Evolutionary conservation across 768 basidiomycete genomes (phyloP).

Genomic region (Suillus weaverae): DNA sequence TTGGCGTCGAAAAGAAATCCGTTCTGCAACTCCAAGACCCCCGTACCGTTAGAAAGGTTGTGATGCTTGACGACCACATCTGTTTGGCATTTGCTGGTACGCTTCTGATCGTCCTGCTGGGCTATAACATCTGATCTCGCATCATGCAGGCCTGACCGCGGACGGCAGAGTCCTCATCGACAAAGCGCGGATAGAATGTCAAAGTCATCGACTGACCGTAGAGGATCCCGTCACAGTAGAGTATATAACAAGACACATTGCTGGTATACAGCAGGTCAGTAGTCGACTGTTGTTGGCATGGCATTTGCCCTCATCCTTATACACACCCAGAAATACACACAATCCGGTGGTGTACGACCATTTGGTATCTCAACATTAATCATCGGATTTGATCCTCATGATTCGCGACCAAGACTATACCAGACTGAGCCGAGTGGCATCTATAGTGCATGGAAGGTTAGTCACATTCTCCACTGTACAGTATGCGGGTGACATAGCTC

Average conservation of each 20-base stretch:
- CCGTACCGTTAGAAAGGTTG: constrained; percentile 95
- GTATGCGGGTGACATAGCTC: not conserved
- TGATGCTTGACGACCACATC: constrained; percentile 97
- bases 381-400: constrained; percentile 95
- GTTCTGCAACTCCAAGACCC: constrained; percentile 97
- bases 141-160: constrained; percentile 80
- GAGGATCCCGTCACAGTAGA: constrained; percentile 98
- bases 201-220: constrained; percentile 93
- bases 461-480: constrained; percentile 6
- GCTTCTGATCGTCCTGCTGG: constrained; percentile 21
- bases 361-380: constrained; percentile 98
- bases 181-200: constrained; percentile 97
- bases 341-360: constrained; percentile 97
- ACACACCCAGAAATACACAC: constrained; percentile 79
- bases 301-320: not conserved
- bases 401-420: constrained; percentile 84
- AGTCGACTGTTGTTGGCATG: not conserved
- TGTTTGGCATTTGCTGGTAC: constrained; percentile 96
- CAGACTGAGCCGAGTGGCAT: constrained; percentile 98
- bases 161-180: constrained; percentile 98
- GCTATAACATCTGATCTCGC: constrained; percentile 12
- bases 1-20: constrained; percentile 99
- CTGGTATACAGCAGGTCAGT: constrained; percentile 95
- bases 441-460: constrained; percentile 97
- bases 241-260: constrained; percentile 97